Evolutionary conservation across 768 basidiomycete genomes (phyloP), one percentile per base, ranked within the genome.

Genomic region (Xerocomus brunneocitrinus): DNA sequence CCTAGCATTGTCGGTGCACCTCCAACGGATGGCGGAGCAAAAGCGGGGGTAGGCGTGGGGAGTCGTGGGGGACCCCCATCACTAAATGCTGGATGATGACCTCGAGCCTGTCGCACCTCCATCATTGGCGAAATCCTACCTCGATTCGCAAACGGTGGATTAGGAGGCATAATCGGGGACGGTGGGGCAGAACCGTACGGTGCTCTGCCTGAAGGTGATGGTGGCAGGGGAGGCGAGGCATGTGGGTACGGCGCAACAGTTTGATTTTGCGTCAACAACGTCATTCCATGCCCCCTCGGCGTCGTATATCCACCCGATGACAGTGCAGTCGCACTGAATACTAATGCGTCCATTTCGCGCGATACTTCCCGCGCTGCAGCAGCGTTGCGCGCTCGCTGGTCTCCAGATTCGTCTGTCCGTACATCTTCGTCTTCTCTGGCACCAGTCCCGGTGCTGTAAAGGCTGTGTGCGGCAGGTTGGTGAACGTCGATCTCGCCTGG

Each of bases 351-450:
- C 46, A 88, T 60, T 62, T 87, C 88, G 12, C 80, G 77, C 12
- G 78, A 78, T 1, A 90, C 76, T 64, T 86, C 86, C 16, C 81
- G 76, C 5, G 85, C 85, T 27, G 83, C 86, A 16, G 86, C 87
- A 1, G 79, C 81, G 58, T 84, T 81, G 28, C 80, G 74, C n/a
- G 73, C 74, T 3, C 66, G 71, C 57, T 85, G 84, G 10, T 83
- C 79, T 8, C 77, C 74, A 4, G 51, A 55, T 52, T 63, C 61
- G 5, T 55, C 58, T 12, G 54, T 59, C n/a, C 38, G 47, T 22
- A n/a, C 31, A 31, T 77, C 62, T 0, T 76, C 61, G 0, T 76
- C 61, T 4, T 60, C 61, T 19, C 58, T 55, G 22, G n/a, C 32
- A 44, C 41, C 46, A 10, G 41, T 31, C 24, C 41, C 47, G 39